Evolutionary conservation across 768 basidiomycete species (phyloP).

Genomic region (Russula vinacea): DNA sequence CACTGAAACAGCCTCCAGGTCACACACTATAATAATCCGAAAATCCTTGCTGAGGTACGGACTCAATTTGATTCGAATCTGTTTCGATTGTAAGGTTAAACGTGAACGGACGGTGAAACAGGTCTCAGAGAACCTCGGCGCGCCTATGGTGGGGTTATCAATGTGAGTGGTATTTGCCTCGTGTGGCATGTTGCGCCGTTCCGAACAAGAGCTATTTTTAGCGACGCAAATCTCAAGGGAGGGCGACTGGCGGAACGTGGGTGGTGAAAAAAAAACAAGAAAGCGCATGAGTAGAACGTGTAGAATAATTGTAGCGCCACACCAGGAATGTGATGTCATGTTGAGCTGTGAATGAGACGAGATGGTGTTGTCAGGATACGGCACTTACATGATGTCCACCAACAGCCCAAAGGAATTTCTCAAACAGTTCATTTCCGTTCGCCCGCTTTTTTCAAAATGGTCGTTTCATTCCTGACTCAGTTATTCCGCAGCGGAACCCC

Average conservation of each 20-base stretch:
- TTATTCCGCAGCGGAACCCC: conserved; percentile 33
- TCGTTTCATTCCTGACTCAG: background rate
- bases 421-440: conserved; percentile 44
- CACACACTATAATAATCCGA: conserved; percentile 94
- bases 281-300: background rate
- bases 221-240: conserved; percentile 65
- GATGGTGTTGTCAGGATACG: background rate
- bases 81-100: background rate
- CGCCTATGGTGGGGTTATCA: conserved; percentile 90
- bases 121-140: conserved; percentile 80
- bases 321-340: conserved; percentile 16
- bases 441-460: conserved; percentile 25
- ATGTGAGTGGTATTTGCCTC: conserved; percentile 54
- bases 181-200: background rate
- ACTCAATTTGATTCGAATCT: conserved; percentile 2
- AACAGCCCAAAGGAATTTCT: conserved; percentile 32
- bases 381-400: conserved; percentile 3
- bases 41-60: conserved; percentile 79
- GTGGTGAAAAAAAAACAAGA: conserved; percentile 42
- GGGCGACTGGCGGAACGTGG: conserved; percentile 69
- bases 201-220: conserved; percentile 33
- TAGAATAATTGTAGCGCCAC: conserved; percentile 5
- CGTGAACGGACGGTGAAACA: conserved; percentile 32
- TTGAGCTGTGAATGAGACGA: background rate
- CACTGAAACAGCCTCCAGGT: conserved; percentile 45